A percentile compares a stretch with the other conserved stretches of the same genome.
Conservation (phyloP, 73 alveolate species). For the Paramecium sexaurelia region DNA sequence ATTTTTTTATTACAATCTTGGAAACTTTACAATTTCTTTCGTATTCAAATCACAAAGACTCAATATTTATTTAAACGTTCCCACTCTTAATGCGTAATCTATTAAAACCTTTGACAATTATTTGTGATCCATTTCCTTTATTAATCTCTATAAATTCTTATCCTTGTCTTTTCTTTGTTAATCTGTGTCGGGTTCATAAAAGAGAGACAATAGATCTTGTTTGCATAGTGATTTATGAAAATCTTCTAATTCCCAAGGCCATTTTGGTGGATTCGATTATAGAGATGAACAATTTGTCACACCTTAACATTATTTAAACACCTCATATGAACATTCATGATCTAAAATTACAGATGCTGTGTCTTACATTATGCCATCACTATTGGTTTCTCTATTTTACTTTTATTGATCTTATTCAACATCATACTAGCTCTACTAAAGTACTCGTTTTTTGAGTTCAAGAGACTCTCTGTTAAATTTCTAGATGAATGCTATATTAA, state of each 20-base stretch:
- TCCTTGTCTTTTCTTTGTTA: not conserved
- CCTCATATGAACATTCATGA: not conserved
- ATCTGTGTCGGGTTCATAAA: constrained; percentile 48
- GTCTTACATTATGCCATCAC: not conserved
- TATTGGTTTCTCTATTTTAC: not conserved
- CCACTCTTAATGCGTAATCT: constrained; percentile 67
- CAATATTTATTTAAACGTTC: constrained; percentile 62
- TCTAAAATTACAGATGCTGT: not conserved
- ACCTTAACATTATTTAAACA: constrained; percentile 31
- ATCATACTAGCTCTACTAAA: constrained; percentile 23
- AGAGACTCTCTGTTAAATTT: not conserved
- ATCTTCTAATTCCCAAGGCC: constrained; percentile 61
- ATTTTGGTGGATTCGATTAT: not conserved
- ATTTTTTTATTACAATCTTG: constrained; percentile 32
- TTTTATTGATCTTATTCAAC: not conserved
- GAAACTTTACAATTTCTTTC: not conserved
- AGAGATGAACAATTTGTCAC: not conserved
- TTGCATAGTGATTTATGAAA: constrained; percentile 17
- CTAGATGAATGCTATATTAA: not conserved
- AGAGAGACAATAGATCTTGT: not conserved
- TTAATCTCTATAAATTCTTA: constrained; percentile 18
- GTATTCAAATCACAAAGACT: not conserved
- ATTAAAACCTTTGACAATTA: constrained; percentile 24
- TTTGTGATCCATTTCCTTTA: not conserved
- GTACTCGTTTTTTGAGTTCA: not conserved